Base-by-base conservation (phyloP, 768 basidiomycete genomes). In the Coprinopsis strossmayeri region DNA sequence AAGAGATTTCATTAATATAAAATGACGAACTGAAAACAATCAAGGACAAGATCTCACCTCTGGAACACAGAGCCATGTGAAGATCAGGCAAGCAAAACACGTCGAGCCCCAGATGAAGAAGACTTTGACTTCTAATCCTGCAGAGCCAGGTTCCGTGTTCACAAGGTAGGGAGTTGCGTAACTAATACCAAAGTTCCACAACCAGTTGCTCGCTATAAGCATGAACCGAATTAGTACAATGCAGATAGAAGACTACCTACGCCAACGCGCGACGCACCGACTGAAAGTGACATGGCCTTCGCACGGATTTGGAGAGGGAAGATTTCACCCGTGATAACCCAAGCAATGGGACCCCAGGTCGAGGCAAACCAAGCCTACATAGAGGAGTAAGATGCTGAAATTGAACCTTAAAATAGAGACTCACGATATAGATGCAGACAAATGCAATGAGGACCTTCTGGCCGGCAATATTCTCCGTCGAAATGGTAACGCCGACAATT, bases 71-170 rank as follows among this genome's bases (percentile, higher is more conserved):
- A 90, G 82, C 72, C 79, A 90, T 11, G 87, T 78, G 69, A 90
- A 92, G 57, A 89, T 45, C 61, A 84, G 63, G 63, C 82, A 85
- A 57, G 80, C 76, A 39, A 74, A 61, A 59, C 87, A 91, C 5
- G 81, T 84, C 23, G 66, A 66, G 18, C 71, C 71, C 90, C 89
- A 92, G 64, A 92, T 76, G 73, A 91, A 91, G 80, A 92, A 92
- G 60, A 91, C 87, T 62, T 85, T 87, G 39, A 73, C 72, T 44
- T 76, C 71, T 27, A 89, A 78, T 46, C 68, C 67, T 9, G 73
- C 76, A n/a, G n/a, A n/a, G 53, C 73, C 76, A 30, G 62, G 51
- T 21, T 61, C 63, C 44, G 59, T 61, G 48, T 78, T 66, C 53
- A 85, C 82, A 32, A 85, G 71, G 51, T 77, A 82, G 2, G 85